Percentiles rank a stretch among this genome's conserved stretches.
Evolutionary conservation across 1,284 basidiomycete genomes (phyloP).

Genomic region (Dichomitus squalens): DNA sequence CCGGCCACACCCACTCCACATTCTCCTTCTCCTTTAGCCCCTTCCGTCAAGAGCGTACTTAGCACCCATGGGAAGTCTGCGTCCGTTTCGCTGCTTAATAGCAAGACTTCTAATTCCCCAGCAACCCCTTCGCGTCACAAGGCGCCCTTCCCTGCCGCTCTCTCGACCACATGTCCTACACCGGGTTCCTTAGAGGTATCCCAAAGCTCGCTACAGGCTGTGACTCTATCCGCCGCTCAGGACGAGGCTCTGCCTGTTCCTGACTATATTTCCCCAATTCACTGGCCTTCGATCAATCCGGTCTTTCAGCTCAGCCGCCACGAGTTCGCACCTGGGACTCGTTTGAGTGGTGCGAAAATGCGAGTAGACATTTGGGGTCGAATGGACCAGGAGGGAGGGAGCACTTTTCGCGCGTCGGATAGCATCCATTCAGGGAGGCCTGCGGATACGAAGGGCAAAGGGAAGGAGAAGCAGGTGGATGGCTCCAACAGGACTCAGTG

Average conservation of each 20-base stretch:
- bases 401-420: not conserved
- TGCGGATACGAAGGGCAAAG: conserved; percentile 44
- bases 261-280: conserved; percentile 71
- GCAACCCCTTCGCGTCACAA: conserved; percentile 16
- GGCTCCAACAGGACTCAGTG: conserved; percentile 43
- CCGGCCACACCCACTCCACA: conserved; percentile 11
- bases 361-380: conserved; percentile 64
- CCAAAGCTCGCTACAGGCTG: not conserved
- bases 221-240: not conserved
- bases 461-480: conserved; percentile 36
- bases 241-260: conserved; percentile 37
- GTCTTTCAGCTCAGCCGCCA: conserved; percentile 54
- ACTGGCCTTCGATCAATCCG: conserved; percentile 77
- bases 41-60: conserved; percentile 10
- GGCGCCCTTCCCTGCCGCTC: conserved; percentile 13
- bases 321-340: conserved; percentile 50
- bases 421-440: not conserved
- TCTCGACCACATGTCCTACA: not conserved
- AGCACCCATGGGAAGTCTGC: conserved; percentile 17
- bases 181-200: conserved; percentile 4
- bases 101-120: conserved; percentile 12
- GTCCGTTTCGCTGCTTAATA: conserved; percentile 11
- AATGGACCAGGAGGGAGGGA: not conserved
- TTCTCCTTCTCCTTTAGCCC: conserved; percentile 12
- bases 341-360: conserved; percentile 50